Percentiles rank a stretch among this genome's conserved stretches.
phyloP scores from a whole-genome alignment of 331 rosid species.

The Dryas integrifolia region DNA sequence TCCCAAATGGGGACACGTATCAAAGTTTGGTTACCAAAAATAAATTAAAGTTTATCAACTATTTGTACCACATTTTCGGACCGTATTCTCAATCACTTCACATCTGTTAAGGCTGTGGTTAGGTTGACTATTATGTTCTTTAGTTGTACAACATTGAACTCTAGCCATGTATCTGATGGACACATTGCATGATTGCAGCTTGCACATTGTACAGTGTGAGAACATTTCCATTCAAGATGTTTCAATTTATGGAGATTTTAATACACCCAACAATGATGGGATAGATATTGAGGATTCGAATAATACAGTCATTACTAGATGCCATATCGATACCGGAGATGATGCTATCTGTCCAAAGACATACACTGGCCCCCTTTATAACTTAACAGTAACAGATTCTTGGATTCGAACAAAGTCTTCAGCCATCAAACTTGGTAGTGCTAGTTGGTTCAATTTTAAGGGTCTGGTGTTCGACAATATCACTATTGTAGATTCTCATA shows the following conservation, averaged over 20 bases:
- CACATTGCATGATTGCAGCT: conserved; percentile 48
- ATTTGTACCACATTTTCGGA: too few relatives aligned
- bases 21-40: too few relatives aligned
- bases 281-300: conserved; percentile 94
- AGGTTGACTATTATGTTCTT: not conserved
- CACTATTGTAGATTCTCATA: conserved; percentile 77
- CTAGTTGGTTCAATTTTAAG: conserved; percentile 72
- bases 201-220: conserved; percentile 71
- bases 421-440: conserved; percentile 90
- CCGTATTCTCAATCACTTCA: too few relatives aligned
- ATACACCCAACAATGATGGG: conserved; percentile 89
- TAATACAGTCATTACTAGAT: conserved; percentile 65
- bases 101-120: too few relatives aligned
- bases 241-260: conserved; percentile 78
- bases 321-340: conserved; percentile 89
- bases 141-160: not conserved
- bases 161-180: not conserved
- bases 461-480: conserved; percentile 68
- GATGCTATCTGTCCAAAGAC: conserved; percentile 96
- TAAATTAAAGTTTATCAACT: too few relatives aligned
- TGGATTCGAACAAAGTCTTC: conserved; percentile 93
- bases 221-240: conserved; percentile 52
- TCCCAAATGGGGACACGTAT: too few relatives aligned
- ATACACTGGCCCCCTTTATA: conserved; percentile 61
- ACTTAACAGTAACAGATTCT: conserved; percentile 61